Evolutionary conservation across 2,329 filamentous ascomycete genomes (phyloP).

Genomic region (Exserohilum rostratum): DNA sequence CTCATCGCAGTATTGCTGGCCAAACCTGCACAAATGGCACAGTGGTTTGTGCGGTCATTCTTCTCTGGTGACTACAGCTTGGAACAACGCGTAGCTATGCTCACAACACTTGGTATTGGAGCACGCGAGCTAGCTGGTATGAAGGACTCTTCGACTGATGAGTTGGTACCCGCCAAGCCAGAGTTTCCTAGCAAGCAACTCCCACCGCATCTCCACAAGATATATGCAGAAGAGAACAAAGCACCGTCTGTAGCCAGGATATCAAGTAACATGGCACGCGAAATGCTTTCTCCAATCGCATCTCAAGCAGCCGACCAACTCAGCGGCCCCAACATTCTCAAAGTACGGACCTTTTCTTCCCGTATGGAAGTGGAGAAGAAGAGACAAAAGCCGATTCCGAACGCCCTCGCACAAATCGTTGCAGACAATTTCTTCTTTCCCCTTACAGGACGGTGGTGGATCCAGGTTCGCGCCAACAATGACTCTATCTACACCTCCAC

Average conservation of each 20-base stretch:
- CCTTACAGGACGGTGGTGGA: conserved; percentile 78
- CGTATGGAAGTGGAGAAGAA: conserved; percentile 70
- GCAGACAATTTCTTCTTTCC: conserved; percentile 84
- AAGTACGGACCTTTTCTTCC: conserved; percentile 86
- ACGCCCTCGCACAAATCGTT: conserved; percentile 78
- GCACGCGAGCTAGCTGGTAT: conserved; percentile 85
- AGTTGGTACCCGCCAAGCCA: conserved; percentile 45
- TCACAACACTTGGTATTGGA: conserved; percentile 80
- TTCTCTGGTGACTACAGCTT: conserved; percentile 93
- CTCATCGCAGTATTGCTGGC: conserved; percentile 83
- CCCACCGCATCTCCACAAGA: conserved; percentile 72
- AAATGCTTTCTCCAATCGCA: conserved; percentile 81
- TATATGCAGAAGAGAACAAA: conserved; percentile 62
- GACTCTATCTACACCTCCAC: conserved; percentile 73
- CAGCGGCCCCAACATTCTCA: conserved; percentile 81
- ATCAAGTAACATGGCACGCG: conserved; percentile 68
- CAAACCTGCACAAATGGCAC: conserved; percentile 77
- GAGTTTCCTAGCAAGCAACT: conserved; percentile 83
- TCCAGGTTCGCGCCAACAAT: conserved; percentile 59
- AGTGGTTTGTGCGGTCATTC: conserved; percentile 82
- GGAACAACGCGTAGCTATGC: conserved; percentile 78
- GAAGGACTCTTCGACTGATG: conserved; percentile 60
- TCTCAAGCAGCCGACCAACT: conserved; percentile 78
- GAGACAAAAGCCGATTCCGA: conserved; percentile 68
- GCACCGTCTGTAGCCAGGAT: conserved; percentile 70